Evolutionary conservation across 2,329 filamentous ascomycete species (phyloP).

Genomic region (Ceratocystis eucalypticola): DNA sequence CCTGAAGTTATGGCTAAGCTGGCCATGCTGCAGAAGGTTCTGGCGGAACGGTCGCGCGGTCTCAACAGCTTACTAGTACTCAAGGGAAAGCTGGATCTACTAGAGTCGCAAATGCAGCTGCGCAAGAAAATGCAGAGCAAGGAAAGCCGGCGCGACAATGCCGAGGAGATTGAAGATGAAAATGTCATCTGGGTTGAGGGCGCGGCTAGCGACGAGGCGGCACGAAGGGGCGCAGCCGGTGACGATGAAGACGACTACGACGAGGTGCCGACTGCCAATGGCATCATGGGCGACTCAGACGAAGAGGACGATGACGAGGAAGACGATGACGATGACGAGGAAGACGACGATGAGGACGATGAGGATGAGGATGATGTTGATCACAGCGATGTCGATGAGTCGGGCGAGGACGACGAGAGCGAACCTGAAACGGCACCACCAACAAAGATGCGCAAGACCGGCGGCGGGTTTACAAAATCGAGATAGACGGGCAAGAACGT

Average conservation of each 20-base stretch:
- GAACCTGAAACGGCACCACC: slow-evolving; percentile 38
- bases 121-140: slow-evolving; percentile 50
- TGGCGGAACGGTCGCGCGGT: slow-evolving; percentile 73
- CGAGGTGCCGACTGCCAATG: slow-evolving; percentile 42
- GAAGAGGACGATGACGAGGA: slow-evolving; percentile 38
- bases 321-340: slow-evolving; percentile 30
- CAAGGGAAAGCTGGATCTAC: slow-evolving; percentile 90
- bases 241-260: slow-evolving; percentile 43
- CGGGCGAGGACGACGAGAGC: slow-evolving; percentile 43
- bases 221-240: slow-evolving; percentile 29
- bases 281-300: slow-evolving; percentile 44
- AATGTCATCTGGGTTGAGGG: slow-evolving; percentile 82
- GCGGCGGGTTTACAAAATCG: slow-evolving; percentile 28
- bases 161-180: slow-evolving; percentile 37
- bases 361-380: slow-evolving; percentile 45
- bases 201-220: slow-evolving; percentile 36
- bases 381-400: slow-evolving; percentile 43
- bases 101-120: slow-evolving; percentile 77
- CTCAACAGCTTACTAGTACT: slow-evolving; percentile 71
- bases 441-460: slow-evolving; percentile 32
- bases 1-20: slow-evolving; percentile 70
- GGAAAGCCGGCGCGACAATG: slow-evolving; percentile 26
- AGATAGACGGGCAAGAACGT: slow-evolving; percentile 24
- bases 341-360: slow-evolving; percentile 34
- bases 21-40: slow-evolving; percentile 66